Evolutionary conservation across 1,284 basidiomycete species (phyloP).

Genomic region (Puccinia coronata): DNA sequence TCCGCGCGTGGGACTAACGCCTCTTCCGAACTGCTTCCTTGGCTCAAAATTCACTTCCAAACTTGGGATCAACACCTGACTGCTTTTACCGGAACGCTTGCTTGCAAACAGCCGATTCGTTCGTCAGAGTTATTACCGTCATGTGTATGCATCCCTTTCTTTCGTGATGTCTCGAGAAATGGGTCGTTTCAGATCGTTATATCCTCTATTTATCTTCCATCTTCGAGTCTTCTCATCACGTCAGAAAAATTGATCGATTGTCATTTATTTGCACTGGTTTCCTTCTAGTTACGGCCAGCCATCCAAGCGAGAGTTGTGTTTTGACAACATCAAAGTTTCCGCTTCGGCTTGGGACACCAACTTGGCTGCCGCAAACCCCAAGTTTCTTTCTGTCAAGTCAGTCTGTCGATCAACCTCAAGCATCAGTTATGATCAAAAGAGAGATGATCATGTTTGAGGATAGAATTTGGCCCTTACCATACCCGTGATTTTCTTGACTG

Average conservation of each 20-base stretch:
- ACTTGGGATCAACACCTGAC: too few relatives aligned
- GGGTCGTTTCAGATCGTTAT: too few relatives aligned
- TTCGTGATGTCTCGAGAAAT: too few relatives aligned
- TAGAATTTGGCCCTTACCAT: neutral
- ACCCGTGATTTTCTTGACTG: neutral
- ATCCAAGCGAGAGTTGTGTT: conserved; percentile 28
- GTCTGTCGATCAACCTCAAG: conserved; percentile 56
- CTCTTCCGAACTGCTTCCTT: neutral
- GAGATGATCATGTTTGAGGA: too few relatives aligned
- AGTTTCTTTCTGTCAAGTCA: conserved; percentile 91
- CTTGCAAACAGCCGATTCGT: conserved; percentile 47
- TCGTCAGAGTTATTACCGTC: conserved; percentile 44
- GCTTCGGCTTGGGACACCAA: conserved; percentile 93
- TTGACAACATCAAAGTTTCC: conserved; percentile 64
- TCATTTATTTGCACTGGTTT: neutral
- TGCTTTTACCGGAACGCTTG: too few relatives aligned
- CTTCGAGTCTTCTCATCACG: neutral
- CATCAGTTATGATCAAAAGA: too few relatives aligned
- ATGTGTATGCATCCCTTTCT: conserved; percentile 41
- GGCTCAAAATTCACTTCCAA: neutral
- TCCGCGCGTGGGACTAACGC: neutral
- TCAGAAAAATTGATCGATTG: neutral
- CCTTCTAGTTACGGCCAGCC: neutral
- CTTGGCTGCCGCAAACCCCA: conserved; percentile 73
- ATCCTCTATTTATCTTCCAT: neutral